Evolutionary conservation across 225 moss, liverwort and hornwort genomes (phyloP), one percentile per base, ranked within the genome.

Genomic region (Marchantia paleacea): DNA sequence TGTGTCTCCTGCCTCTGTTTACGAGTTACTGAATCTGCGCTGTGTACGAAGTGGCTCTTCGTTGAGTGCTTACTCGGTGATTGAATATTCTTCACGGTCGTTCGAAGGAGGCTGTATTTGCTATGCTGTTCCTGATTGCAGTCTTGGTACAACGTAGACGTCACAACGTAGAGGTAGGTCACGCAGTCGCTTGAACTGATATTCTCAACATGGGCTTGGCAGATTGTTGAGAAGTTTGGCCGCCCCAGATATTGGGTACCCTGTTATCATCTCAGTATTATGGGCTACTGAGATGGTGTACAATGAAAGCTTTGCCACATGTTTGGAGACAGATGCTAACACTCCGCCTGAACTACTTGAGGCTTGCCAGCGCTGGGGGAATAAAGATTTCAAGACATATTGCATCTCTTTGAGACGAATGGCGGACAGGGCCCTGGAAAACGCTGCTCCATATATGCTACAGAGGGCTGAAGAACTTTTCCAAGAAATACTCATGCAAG

Each of bases 211-310:
- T 54, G 25, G 6, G 20, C 49, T 64, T 73, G 63, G 57, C 83
- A 97, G 93, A 75, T 90, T 89, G 79, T 79, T 97, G 79, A 81
- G 79, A 77, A 79, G 89, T 55, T 52, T 97, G 76, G 84, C 87
- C 79, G 86, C 68, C 13, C 78, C 79, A 6, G 81, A 84, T 76
- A 88, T 88, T 10, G 85, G 92, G 31, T 94, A 91, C 4, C 58
- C 87, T 78, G 91, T 89, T 63, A 92, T 85, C 30, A 57, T 94
- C 10, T 78, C 87, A 25, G 84, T 84, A 64, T 90, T 94, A 63
- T 97, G 97, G 94, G 65, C 90, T 13, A 94, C 94, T 26, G 97
- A 97, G 81, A 76, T 85, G 80, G 91, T 93, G n/a, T 97, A 97
- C 86, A 88, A 83, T 25, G 87, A 84, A 52, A 93, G 93, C 82